Evolutionary conservation across 306 rosid species (phyloP).

Genomic region (Rosa persica): DNA sequence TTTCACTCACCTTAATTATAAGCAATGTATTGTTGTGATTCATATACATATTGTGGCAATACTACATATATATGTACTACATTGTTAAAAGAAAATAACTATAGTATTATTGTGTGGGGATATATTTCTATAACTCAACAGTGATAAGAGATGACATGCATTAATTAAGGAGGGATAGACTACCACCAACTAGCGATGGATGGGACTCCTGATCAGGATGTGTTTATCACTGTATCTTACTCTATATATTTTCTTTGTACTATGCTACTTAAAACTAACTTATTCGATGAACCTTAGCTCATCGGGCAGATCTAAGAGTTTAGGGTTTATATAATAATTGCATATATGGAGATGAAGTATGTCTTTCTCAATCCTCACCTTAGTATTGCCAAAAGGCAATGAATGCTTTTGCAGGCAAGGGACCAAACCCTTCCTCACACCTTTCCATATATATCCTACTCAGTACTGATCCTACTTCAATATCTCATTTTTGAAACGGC

Average conservation of each 20-base stretch:
- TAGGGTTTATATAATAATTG: conserved; percentile 4
- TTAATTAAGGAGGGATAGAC: background rate
- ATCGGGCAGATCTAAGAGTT: background rate
- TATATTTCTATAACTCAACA: background rate
- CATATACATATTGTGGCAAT: no score
- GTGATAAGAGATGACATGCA: background rate
- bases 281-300: background rate
- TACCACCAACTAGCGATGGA: background rate
- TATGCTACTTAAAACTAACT: background rate
- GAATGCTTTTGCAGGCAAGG: conserved; percentile 43
- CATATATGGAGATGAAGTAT: background rate
- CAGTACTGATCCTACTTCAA: background rate
- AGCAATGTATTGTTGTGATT: no score
- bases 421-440: conserved; percentile 28
- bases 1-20: no score
- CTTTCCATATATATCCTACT: conserved; percentile 9
- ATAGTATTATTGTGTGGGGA: background rate
- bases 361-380: conserved; percentile 8
- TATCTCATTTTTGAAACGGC: background rate
- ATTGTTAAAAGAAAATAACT: background rate
- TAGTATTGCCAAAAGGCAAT: conserved; percentile 47
- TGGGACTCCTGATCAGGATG: background rate
- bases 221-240: background rate
- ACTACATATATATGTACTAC: no score
- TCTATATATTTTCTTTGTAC: background rate